Conservation (phyloP, 208 protist genomes). For the Acanthamoeba healyi region DNA sequence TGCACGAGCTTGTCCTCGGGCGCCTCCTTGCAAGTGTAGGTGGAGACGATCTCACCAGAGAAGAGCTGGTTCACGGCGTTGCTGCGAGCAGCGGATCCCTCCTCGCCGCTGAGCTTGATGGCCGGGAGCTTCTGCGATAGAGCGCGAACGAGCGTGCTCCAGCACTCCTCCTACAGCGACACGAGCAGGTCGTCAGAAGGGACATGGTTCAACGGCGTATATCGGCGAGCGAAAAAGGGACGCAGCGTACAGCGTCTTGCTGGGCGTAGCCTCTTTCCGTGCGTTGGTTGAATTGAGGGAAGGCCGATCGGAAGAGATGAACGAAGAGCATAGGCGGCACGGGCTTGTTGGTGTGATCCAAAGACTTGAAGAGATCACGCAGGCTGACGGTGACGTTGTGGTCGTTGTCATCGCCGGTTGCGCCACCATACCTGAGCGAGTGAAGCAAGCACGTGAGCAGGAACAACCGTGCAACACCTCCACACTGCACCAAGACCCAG, state of each 20-base stretch:
- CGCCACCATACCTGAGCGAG: not conserved
- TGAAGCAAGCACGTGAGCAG: not conserved
- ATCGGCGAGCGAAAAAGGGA: not conserved
- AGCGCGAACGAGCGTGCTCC: not conserved
- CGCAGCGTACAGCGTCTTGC: slow-evolving; percentile 36
- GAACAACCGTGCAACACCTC: too few species aligned
- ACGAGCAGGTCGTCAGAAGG: not conserved
- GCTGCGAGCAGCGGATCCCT: not conserved
- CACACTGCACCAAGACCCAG: not conserved
- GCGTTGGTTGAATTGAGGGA: slow-evolving; percentile 63
- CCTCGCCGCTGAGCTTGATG: not conserved
- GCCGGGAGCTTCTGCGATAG: slow-evolving; percentile 62
- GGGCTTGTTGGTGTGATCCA: not conserved
- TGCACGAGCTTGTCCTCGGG: slow-evolving; percentile 41
- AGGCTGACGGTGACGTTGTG: slow-evolving; percentile 55
- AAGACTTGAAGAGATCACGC: slow-evolving; percentile 69
- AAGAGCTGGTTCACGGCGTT: slow-evolving; percentile 74
- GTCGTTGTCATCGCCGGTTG: not conserved
- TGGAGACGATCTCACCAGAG: slow-evolving; percentile 39
- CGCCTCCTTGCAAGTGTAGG: slow-evolving; percentile 43
- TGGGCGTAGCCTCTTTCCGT: slow-evolving; percentile 43
- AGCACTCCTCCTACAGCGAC: slow-evolving; percentile 26
- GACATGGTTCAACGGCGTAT: not conserved
- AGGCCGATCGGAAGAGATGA: slow-evolving; percentile 33
- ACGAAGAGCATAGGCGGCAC: slow-evolving; percentile 50